Base-by-base conservation (phyloP, 129 eudicot species). In the Helichrysum umbraculigerum region DNA sequence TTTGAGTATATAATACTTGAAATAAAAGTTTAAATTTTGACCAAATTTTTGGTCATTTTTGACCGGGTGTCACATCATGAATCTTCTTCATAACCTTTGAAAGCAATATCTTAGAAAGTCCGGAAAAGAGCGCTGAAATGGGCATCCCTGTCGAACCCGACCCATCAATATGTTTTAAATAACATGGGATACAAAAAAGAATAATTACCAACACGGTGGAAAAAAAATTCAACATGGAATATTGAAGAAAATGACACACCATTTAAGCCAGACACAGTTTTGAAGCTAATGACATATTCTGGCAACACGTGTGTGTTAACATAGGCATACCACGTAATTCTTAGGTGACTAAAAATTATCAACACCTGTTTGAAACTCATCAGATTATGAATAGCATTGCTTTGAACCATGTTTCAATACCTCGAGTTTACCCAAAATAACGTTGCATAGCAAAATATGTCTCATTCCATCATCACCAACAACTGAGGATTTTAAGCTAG, bases 391-490 rank as follows among this genome's bases (percentile, higher is more conserved):
- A 29, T 81, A 77, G 17, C 39, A 47, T 68, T 87, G 90, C 37
- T 10, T 39, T 0, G 96, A 87, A 56, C 85, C 85, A 72, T 86
- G 82, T 7, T 30, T 58, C 58, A 90, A 78, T 20, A 73, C 61
- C 71, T 90, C 88, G 35, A 25, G 62, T 14, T 52, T 77, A 33
- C 86, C 96, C 75, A 88, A 69, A 20, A 88, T 68, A n/a, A 90
- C 92, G 1, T 88, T 87, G 61, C 92, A 90, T 41, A 90, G 85
- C n/a, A 88, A 29, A 34, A 90, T 42, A 54, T 82, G 86, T 22
- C 70, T 87, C n/a, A 84, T 42, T 6, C 87, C 93, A 54, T 84
- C 57, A 59, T 87, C 85, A 60, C 88, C 96, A 30, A 60, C 41
- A 29, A 22, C 15, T 0, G 88, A 51, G 7, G 82, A 70, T 56